Evolutionary conservation across 2,329 filamentous ascomycete genomes (phyloP), one percentile per base, ranked within the genome.

Genomic region (Remersonia thermophila): DNA sequence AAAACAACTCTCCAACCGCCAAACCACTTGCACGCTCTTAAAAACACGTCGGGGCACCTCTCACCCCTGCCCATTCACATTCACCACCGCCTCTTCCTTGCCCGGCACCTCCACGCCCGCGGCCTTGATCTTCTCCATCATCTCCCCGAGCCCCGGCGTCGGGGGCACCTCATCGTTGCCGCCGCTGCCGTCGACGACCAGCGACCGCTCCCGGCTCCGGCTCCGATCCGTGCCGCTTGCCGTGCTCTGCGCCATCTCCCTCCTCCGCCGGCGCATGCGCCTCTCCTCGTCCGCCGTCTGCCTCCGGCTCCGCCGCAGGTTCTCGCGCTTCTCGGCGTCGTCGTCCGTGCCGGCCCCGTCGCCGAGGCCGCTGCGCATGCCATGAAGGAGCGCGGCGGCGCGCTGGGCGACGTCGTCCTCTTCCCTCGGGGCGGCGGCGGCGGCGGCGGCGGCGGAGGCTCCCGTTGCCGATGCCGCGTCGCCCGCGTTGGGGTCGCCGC

Each of bases 271-370:
- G 29, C 83, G 63, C 44, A 72, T 65, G 39, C 75, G 70, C 36
- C 84, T 66, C 58, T 93, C 84, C 45, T 84, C 81, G 48, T 91
- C 83, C 2, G 83, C 83, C 42, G 75, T 84, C 54, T 87, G 80
- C 51, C 81, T 62, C 49, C 69, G 56, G 43, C 63, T 59, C 55
- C 64, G 69, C 37, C 85, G 64, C 38, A 84, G 65, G 41, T 63
- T 73, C 48, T 78, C 69, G 39, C 75, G 59, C 59, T 69, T 62
- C 54, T 73, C 63, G 14, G 61, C 62, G 26, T 65, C 62, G 26
- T 65, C 62, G 3, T 67, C 70, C 13, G 66, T 69, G 15, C 71
- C 73, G 30, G 69, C 63, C 30, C 74, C 74, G 29, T 76, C 71
- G 33, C 78, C 73, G 1, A 32, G 35, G 29, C 72, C 71, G 17